phyloP scores from a whole-genome alignment of 2,329 filamentous ascomycete species.

The Pseudovirgaria hyperparasitica region DNA sequence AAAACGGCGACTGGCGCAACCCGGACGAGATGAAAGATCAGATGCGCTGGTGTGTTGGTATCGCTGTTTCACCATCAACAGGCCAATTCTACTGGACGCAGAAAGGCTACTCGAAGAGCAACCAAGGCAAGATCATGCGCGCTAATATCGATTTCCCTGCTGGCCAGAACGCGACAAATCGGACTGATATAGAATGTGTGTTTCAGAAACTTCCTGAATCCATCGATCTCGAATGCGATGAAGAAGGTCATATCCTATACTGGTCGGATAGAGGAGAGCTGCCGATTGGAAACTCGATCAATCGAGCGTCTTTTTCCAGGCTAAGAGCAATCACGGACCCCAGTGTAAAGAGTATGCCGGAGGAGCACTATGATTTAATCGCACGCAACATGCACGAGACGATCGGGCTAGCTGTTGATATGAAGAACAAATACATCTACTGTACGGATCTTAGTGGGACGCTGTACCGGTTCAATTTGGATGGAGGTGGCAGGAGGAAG shows the following conservation, averaged over 20 bases:
- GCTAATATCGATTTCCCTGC: constrained; percentile 30
- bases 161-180: constrained; percentile 18
- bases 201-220: constrained; percentile 19
- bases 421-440: constrained; percentile 4
- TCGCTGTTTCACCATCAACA: constrained; percentile 31
- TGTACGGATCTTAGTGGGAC: constrained; percentile 11
- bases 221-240: constrained; percentile 45
- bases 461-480: constrained; percentile 4
- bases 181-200: constrained; percentile 28
- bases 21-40: constrained; percentile 17
- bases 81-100: constrained; percentile 48
- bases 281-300: constrained; percentile 42
- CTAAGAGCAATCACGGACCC: no score
- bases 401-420: constrained; percentile 11
- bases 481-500: constrained; percentile 2
- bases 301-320: constrained; percentile 23
- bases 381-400: constrained; percentile 12
- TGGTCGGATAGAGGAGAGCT: constrained; percentile 51
- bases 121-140: constrained; percentile 14
- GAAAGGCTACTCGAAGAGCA: constrained; percentile 41
- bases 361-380: constrained; percentile 5
- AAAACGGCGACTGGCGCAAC: constrained; percentile 27
- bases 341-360: no score
- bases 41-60: constrained; percentile 41
- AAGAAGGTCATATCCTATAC: constrained; percentile 33